These are phyloP conservation scores for Lactarius indigo DNA, from an alignment of 768 basidiomycete genomes.

Conservation along the genomic window DNA sequence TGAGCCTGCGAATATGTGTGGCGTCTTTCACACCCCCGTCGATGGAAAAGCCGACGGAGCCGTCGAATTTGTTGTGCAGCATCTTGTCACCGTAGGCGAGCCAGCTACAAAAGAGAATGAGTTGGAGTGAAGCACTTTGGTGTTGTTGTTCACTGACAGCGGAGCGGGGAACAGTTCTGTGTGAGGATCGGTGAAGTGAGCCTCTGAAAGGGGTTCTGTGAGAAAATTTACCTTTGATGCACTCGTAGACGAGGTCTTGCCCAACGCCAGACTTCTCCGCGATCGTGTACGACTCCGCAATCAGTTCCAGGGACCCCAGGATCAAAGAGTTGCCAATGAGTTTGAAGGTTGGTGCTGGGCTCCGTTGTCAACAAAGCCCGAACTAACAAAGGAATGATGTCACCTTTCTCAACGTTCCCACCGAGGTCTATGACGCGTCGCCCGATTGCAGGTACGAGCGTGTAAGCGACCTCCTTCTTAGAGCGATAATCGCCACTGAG, in stretches of 20 bases:
- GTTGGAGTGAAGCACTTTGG: background rate
- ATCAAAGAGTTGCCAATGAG: constrained; percentile 79
- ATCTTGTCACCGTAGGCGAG: constrained; percentile 64
- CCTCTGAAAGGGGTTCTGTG: background rate
- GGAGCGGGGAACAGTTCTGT: constrained; percentile 70
- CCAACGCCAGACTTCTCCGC: constrained; percentile 82
- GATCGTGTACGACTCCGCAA: constrained; percentile 81
- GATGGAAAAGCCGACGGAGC: constrained; percentile 68
- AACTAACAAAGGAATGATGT: background rate
- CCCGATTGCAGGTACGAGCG: constrained; percentile 77
- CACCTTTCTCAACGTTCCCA: constrained; percentile 80
- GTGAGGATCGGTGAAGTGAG: constrained; percentile 13
- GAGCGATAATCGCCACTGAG: constrained; percentile 81
- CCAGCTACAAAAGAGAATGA: constrained; percentile 35
- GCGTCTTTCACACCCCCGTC: constrained; percentile 90
- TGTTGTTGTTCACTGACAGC: constrained; percentile 33
- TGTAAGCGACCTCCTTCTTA: constrained; percentile 74
- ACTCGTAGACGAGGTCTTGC: constrained; percentile 49
- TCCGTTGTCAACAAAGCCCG: background rate
- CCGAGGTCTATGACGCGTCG: constrained; percentile 79
- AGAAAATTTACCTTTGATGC: constrained; percentile 50
- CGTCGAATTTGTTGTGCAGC: constrained; percentile 71
- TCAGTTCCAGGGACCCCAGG: constrained; percentile 69
- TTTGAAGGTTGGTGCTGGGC: constrained; percentile 64
- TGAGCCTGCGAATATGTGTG: constrained; percentile 67